phyloP scores from a whole-genome alignment of 441 rosid genomes.

The Erodium chrysanthum region DNA sequence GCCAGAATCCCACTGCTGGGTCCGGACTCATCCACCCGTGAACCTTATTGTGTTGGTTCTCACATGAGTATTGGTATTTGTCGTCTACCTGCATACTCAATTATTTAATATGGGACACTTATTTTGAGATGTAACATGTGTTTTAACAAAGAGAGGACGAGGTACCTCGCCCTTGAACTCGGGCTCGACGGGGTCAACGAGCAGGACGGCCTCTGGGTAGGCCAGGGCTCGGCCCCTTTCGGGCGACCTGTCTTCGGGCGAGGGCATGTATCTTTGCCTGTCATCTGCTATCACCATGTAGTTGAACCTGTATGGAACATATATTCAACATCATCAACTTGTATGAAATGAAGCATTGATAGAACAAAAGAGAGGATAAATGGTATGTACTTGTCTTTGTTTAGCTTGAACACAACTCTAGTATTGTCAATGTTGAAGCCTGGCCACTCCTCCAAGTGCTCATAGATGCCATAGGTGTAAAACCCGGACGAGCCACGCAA shows the following conservation, averaged over 20 bases:
- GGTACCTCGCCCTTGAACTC: constrained; percentile 71
- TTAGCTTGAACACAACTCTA: constrained; percentile 65
- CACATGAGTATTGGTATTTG: constrained; percentile 75
- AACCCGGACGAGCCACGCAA: constrained; percentile 50
- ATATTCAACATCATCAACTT: too few relatives aligned
- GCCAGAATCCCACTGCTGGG: constrained; percentile 67
- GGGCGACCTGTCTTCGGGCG: constrained; percentile 59
- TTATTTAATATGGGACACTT: too few relatives aligned
- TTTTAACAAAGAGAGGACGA: background rate
- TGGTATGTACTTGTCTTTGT: constrained; percentile 55
- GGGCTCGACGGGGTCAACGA: constrained; percentile 60
- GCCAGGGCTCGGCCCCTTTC: constrained; percentile 55
- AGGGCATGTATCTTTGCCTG: constrained; percentile 68
- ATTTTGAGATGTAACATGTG: too few relatives aligned
- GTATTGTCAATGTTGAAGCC: constrained; percentile 64
- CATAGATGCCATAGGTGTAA: constrained; percentile 69
- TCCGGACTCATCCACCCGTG: constrained; percentile 74
- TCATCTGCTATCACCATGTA: constrained; percentile 76
- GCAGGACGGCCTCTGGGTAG: constrained; percentile 70
- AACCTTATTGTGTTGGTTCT: constrained; percentile 59
- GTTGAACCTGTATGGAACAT: constrained; percentile 36
- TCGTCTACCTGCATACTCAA: constrained; percentile 51
- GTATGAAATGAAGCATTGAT: background rate
- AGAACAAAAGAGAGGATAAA: too few relatives aligned
- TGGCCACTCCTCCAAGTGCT: constrained; percentile 63